Conservation (phyloP, 2,329 filamentous ascomycete species). For the Geoglossum cookeanum region DNA sequence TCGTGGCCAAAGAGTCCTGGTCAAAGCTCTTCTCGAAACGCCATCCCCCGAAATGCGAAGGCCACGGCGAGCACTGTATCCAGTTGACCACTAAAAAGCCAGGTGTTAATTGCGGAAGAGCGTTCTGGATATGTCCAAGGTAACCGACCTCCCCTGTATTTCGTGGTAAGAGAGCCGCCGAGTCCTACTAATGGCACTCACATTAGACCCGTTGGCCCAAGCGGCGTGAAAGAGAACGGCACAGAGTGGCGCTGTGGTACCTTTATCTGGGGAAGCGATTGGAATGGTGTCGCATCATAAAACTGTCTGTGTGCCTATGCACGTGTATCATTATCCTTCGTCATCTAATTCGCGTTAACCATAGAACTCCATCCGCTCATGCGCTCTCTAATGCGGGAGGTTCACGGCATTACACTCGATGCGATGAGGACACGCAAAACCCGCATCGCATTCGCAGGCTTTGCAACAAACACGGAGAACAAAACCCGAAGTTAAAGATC, state of each 20-base stretch:
- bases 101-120: slow-evolving; percentile 55
- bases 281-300: slow-evolving; percentile 21
- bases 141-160: slow-evolving; percentile 18
- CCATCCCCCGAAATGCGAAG: slow-evolving; percentile 57
- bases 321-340: too few relatives aligned
- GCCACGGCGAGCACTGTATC: slow-evolving; percentile 70
- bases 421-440: too few relatives aligned
- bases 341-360: too few relatives aligned
- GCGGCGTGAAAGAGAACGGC: slow-evolving; percentile 63
- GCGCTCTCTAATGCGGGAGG: too few relatives aligned
- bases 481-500: too few relatives aligned
- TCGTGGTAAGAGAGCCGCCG: slow-evolving; percentile 3
- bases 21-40: slow-evolving; percentile 63
- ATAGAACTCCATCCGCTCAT: too few relatives aligned
- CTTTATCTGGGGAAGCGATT: slow-evolving; percentile 54
- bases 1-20: slow-evolving; percentile 66
- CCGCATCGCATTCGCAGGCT: too few relatives aligned
- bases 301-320: too few relatives aligned
- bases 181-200: neutral
- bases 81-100: slow-evolving; percentile 72
- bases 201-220: slow-evolving; percentile 56
- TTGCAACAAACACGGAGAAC: too few relatives aligned
- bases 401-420: too few relatives aligned
- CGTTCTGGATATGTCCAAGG: slow-evolving; percentile 51
- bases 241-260: slow-evolving; percentile 78